Percentiles rank a stretch among this genome's conserved stretches.
These are phyloP conservation scores for Coleophoma crateriformis DNA, from an alignment of 2,329 filamentous ascomycete species.

Conservation along the genomic window DNA sequence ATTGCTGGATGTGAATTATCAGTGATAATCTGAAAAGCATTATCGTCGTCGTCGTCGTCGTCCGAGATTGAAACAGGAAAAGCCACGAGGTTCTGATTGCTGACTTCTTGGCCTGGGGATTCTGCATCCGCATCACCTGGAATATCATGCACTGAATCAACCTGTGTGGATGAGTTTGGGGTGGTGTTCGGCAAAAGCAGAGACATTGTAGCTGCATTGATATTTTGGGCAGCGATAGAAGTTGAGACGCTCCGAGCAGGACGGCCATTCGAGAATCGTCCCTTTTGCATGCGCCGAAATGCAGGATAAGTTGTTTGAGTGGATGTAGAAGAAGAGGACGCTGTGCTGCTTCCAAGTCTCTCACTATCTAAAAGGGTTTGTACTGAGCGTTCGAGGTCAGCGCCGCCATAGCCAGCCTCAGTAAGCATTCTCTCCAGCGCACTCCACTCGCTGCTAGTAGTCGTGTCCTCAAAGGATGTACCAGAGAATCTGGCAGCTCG, in stretches of 20 bases:
- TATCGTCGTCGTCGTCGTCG: slow-evolving; percentile 6
- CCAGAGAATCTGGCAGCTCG: neutral
- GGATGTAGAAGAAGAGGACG: neutral
- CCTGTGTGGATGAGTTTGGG: neutral
- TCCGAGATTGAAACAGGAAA: neutral
- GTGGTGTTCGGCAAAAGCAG: neutral
- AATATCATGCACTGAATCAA: neutral
- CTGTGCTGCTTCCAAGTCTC: neutral
- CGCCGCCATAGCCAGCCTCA: slow-evolving; percentile 19
- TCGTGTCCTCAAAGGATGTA: neutral
- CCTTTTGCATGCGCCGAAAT: neutral
- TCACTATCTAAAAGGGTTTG: slow-evolving; percentile 15
- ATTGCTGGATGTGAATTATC: neutral
- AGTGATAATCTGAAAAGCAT: neutral
- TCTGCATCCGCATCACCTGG: neutral
- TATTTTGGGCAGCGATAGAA: neutral
- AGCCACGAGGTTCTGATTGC: no score
- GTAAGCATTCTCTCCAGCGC: slow-evolving; percentile 13
- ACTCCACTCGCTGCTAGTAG: neutral
- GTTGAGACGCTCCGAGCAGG: neutral
- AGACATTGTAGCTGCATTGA: neutral
- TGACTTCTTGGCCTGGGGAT: neutral
- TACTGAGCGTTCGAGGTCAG: slow-evolving; percentile 11
- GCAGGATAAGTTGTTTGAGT: neutral
- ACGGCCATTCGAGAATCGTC: neutral